Conservation (phyloP, 202 grass and related monocot genomes). For the Zizania palustris region DNA sequence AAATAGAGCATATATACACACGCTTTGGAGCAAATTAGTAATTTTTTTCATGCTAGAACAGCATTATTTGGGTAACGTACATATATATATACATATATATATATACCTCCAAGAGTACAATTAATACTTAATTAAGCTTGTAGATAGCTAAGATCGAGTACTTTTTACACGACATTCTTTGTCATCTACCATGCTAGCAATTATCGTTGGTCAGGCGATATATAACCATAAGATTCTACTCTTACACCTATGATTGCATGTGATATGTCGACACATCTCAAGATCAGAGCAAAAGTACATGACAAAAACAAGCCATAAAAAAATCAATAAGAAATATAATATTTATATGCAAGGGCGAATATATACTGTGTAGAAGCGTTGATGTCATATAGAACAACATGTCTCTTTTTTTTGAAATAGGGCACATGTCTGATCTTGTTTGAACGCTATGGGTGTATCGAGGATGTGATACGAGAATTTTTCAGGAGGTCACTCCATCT, state of each 20-base stretch:
- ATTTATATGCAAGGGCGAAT: too few species aligned
- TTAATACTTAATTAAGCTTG: background rate
- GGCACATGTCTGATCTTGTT: too few species aligned
- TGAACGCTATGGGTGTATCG: too few species aligned
- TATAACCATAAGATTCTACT: slow-evolving; percentile 20
- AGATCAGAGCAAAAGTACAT: background rate
- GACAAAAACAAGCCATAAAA: slow-evolving; percentile 22
- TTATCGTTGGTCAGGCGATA: background rate
- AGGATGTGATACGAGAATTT: too few species aligned
- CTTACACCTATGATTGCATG: slow-evolving; percentile 32
- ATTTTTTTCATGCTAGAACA: background rate
- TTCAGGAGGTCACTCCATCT: too few species aligned
- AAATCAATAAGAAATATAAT: too few species aligned
- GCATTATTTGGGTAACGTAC: background rate
- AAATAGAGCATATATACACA: background rate
- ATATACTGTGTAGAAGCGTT: too few species aligned
- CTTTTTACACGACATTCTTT: slow-evolving; percentile 42
- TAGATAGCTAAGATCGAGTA: background rate
- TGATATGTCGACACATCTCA: slow-evolving; percentile 22
- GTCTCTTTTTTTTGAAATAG: too few species aligned
- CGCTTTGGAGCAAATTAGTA: background rate
- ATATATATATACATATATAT: too few species aligned
- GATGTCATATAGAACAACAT: too few species aligned
- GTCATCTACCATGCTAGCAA: slow-evolving; percentile 27
- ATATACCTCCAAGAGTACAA: background rate